Conservation (phyloP, 2,329 filamentous ascomycete species). For the Sarocladiaceae sp. region DNA sequence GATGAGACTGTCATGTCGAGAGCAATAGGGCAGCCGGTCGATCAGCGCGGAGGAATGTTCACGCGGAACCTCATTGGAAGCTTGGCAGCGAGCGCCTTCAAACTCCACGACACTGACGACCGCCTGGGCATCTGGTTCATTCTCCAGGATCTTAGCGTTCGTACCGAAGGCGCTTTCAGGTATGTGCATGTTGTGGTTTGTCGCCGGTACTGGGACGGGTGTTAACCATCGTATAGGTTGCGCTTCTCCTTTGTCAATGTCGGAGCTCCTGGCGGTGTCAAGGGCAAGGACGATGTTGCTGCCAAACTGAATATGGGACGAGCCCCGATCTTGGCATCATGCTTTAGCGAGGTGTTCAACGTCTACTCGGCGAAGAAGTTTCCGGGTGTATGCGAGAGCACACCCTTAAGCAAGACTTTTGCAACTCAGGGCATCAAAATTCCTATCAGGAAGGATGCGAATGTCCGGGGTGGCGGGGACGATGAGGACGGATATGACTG, state of each 20-base stretch:
- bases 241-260: conserved; percentile 80
- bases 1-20: conserved; percentile 24
- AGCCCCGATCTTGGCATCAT: conserved; percentile 75
- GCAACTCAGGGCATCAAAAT: conserved; percentile 94
- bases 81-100: conserved; percentile 80
- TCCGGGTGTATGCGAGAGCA: conserved; percentile 93
- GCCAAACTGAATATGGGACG: conserved; percentile 44
- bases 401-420: conserved; percentile 83
- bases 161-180: conserved; percentile 88
- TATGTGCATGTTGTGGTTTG: too few species aligned
- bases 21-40: conserved; percentile 25
- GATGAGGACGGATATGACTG: conserved; percentile 33
- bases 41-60: conserved; percentile 74
- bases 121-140: conserved; percentile 95
- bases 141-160: conserved; percentile 87
- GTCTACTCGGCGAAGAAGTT: conserved; percentile 98
- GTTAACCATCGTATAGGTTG: conserved; percentile 42
- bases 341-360: conserved; percentile 83
- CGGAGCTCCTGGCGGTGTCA: conserved; percentile 41
- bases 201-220: too few species aligned
- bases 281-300: conserved; percentile 26
- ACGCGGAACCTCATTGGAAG: conserved; percentile 93
- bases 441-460: conserved; percentile 83
- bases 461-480: conserved; percentile 43
- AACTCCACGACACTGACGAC: conserved; percentile 69